Base-by-base conservation (phyloP, 2,329 filamentous ascomycete genomes). In the Periconia digitata region DNA sequence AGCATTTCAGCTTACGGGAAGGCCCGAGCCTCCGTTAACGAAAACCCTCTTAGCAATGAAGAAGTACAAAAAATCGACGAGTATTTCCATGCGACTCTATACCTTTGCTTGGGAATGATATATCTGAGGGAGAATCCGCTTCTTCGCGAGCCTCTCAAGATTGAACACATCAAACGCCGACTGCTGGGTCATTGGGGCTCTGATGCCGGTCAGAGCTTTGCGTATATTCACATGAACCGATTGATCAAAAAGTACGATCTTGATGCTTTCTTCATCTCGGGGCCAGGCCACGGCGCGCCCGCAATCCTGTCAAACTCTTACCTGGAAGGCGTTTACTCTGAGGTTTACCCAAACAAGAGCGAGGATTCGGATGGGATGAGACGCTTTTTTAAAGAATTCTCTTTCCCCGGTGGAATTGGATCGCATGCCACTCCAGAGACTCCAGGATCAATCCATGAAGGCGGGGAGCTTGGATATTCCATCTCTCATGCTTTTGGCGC, bases 321-420 rank as follows among this genome's bases (percentile, higher is more conserved):
- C 61, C 79, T 92, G 13, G 88, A 92, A 64, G 87, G 88, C 24
- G 83, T 85, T 36, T 91, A 91, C 71, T 85, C 84, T 1, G 87
- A 91, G 62, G 83, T 90, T 20, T 92, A 90, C 59, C 86, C 87
- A 2, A 82, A 88, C 49, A 89, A 86, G 74, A 81, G 83, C 2
- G 81, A 87, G 58, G 82, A 88, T 63, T 72, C 79, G 34, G 80
- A 85, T 49, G 88, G 88, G 21, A 75, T 92, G 78, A 82, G 85
- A 59, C 81, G 79, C 51, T 90, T 91, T 77, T 90, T 91, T 81
- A 90, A 90, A 74, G 83, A 86, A 56, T 92, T 92, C 74, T 90
- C 87, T 1, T 91, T 91, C 72, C 88, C 88, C 0, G 87, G 88
- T 16, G 88, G 88, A 46, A 85, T 90, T 60, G 87, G 87, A 46